Evolutionary conservation across 2,329 filamentous ascomycete species (phyloP), one percentile per base, ranked within the genome.

Genomic region (Talaromyces sp.): DNA sequence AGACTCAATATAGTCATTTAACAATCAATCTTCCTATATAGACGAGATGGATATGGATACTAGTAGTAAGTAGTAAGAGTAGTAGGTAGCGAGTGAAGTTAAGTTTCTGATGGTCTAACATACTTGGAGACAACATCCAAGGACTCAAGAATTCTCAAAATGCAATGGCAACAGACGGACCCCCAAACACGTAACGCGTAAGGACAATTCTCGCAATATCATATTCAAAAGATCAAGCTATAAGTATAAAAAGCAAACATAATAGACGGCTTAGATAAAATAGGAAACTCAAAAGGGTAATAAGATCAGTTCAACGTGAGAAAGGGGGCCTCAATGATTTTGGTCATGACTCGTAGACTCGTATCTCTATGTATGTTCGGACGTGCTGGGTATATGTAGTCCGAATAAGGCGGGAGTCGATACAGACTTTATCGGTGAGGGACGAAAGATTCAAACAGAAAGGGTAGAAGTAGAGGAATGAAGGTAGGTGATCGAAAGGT

Each of bases 321-420:
- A 48, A 47, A 10, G 33, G 44, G 52, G 51, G 27, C 52, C 54
- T 56, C 47, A 42, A 49, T 57, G 55, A 57, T 48, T 62, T 57
- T 58, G 36, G 49, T 64, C 61, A 39, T 64, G 55, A 55, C 58
- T 64, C 61, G 53, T 64, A 54, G 47, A 61, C 57, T 61, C 60
- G 55, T 63, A 55, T 51, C 56, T 61, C 56, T 60, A 60, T 61
- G 48, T 60, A 59, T 61, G 48, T 54, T 54, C 51, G 37, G 35
- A 54, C 33, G 35, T 9, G 36, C 11, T 35, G 11, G 32, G 9
- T 27, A 27, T 27, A 27, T 22, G 24, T 17, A 37, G 37, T 47
- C 49, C 40, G 46, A n/a, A 20, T 20, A 37, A 27, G 42, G 19
- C 37, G 41, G 47, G 49, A 54, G 52, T 59, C 56, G 44, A 46